Conservation (phyloP, 176 grass and related monocot genomes). For the Cenchrus purpureus region DNA sequence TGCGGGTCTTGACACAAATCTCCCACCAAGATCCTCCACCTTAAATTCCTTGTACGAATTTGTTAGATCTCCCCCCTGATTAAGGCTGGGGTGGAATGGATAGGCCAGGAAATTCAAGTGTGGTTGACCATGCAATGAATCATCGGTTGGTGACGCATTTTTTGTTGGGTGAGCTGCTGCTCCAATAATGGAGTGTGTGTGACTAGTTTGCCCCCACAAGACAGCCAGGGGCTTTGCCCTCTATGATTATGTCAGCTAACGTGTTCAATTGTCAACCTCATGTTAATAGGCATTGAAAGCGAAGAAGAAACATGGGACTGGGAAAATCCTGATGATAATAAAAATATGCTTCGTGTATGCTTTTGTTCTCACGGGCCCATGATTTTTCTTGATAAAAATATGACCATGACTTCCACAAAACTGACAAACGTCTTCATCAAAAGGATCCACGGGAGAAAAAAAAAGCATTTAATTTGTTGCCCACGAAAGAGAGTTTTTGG, state of each 20-base stretch:
- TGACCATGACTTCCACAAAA: neutral
- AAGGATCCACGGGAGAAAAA: neutral
- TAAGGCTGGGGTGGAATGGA: constrained; percentile 28
- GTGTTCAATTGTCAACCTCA: constrained; percentile 46
- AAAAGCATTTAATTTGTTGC: neutral
- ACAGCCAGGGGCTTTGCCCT: constrained; percentile 2
- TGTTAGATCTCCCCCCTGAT: constrained; percentile 24
- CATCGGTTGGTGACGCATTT: constrained; percentile 44
- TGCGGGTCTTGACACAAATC: constrained; percentile 19
- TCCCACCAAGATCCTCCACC: constrained; percentile 5
- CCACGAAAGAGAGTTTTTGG: neutral
- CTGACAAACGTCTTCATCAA: neutral
- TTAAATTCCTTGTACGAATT: constrained; percentile 20
- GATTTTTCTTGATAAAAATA: neutral
- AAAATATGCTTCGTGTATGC: neutral
- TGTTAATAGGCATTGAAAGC: constrained; percentile 25
- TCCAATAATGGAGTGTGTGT: constrained; percentile 30
- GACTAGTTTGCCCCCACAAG: constrained; percentile 40
- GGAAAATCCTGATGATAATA: neutral
- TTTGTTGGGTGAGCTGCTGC: constrained; percentile 30
- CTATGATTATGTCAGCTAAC: constrained; percentile 27
- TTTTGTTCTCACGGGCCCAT: neutral
- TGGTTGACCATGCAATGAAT: constrained; percentile 50
- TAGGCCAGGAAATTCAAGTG: constrained; percentile 18
- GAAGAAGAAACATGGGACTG: constrained; percentile 14